Evolutionary conservation across 306 rosid species (phyloP).

Genomic region (Carpinus viminea): DNA sequence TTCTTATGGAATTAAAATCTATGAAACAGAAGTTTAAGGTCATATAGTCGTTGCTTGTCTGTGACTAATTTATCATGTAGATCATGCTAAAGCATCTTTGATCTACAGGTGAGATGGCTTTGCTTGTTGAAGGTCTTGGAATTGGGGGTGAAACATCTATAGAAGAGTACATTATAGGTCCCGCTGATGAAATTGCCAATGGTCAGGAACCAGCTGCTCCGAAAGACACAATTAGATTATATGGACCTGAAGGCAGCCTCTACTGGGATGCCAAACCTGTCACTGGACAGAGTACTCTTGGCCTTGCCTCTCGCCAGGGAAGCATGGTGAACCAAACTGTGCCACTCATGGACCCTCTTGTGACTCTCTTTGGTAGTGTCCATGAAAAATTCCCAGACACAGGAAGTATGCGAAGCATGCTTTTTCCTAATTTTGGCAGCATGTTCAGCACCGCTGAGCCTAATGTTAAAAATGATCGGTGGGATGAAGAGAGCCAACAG

Average conservation of each 20-base stretch:
- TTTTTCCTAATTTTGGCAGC: conserved; percentile 80
- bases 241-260: conserved; percentile 83
- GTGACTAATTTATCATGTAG: conserved; percentile 16
- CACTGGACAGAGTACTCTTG: conserved; percentile 71
- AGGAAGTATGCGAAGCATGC: conserved; percentile 62
- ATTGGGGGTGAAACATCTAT: conserved; percentile 70
- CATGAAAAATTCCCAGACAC: conserved; percentile 72
- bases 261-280: conserved; percentile 92
- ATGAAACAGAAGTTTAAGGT: neutral
- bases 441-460: conserved; percentile 80
- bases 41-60: conserved; percentile 1
- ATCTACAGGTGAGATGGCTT: conserved; percentile 67
- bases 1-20: neutral
- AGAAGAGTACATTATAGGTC: conserved; percentile 78
- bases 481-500: conserved; percentile 88
- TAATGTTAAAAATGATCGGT: conserved; percentile 51
- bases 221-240: conserved; percentile 68
- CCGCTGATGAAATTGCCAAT: conserved; percentile 55
- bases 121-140: conserved; percentile 89
- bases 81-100: conserved; percentile 20
- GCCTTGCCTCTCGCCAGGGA: conserved; percentile 86
- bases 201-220: conserved; percentile 47
- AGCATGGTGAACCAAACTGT: conserved; percentile 64
- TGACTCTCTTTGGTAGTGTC: conserved; percentile 73
- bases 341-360: conserved; percentile 79